Base-by-base conservation (phyloP, 2,329 filamentous ascomycete species). In the Teratosphaeria gauchensis region DNA sequence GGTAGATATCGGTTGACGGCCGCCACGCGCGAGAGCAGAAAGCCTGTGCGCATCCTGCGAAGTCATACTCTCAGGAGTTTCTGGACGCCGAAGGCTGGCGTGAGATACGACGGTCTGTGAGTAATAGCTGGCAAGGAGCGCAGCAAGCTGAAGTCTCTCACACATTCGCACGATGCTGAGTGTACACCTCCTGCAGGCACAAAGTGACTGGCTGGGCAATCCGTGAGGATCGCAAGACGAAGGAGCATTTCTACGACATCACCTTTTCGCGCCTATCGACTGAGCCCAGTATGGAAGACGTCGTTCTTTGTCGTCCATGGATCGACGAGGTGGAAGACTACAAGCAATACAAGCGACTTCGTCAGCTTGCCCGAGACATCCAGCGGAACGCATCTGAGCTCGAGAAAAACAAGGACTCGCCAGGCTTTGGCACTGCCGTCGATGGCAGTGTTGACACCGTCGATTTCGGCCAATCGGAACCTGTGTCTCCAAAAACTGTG, bases 81-180 rank as follows among this genome's bases (percentile, higher is more conserved):
- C 32, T 78, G 74, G 73, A 72, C 74, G 11, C 78, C 78, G 2
- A 73, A 73, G 59, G 76, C 75, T 54, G 78, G 78, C 0, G 64
- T 80, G 6, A 65, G 78, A 66, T 80, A 79, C 59, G 78, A 80
- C 55, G 78, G 78, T 54, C 59, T 80, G 76, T 79, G 59, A 67
- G 76, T 71, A 1, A 30, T 33, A 33, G 24, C 9, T 2, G 51
- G 51, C 32, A 9, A 54, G 46, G 12, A 33, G 42, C 19, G 11
- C 16, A 7, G 1, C 11, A 48, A 24, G 4, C 2, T 2, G 32
- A 30, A n/a, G 12, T 3, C 31, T 35, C 28, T 53, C 5, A 42
- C 6, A 38, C 33, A 48, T 8, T 48, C 42, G 19, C n/a, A 21
- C 16, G 42, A n/a, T 48, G 42, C 42, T 48, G 19, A 48, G 21